phyloP scores from a whole-genome alignment of 2,329 filamentous ascomycete genomes.

The Fusarium albidum region DNA sequence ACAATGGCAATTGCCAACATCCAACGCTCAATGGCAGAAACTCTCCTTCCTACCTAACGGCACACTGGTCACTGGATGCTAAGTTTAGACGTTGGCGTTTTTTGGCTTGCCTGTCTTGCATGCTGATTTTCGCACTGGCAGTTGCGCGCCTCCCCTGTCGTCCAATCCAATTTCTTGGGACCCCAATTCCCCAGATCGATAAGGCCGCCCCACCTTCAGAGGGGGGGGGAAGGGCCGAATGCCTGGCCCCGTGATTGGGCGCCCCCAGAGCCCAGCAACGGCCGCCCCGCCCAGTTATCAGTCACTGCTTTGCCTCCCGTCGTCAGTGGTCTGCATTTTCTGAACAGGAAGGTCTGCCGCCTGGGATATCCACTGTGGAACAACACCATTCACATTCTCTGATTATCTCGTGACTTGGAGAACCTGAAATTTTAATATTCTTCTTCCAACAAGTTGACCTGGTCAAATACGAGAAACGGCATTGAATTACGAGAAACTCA shows the following conservation, averaged over 20 bases:
- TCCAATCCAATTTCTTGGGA: not conserved
- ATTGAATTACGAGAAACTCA: not conserved
- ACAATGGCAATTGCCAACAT: too few species aligned
- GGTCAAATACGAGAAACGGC: not conserved
- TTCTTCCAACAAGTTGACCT: too few species aligned
- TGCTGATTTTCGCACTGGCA: not conserved
- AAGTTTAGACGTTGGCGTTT: not conserved
- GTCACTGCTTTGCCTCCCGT: too few species aligned
- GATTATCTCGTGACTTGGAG: not conserved
- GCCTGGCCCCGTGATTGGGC: conserved; percentile 31
- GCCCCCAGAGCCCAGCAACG: conserved; percentile 1
- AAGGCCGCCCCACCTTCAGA: conserved; percentile 18
- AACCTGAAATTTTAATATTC: not conserved
- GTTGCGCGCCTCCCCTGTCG: not conserved
- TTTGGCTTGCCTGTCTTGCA: not conserved
- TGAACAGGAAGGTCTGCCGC: not conserved
- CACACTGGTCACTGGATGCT: not conserved
- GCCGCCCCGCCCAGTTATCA: too few species aligned
- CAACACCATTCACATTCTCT: not conserved
- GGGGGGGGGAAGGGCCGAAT: conserved; percentile 38
- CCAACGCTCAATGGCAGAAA: too few species aligned
- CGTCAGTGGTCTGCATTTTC: not conserved
- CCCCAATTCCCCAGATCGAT: conserved; percentile 36
- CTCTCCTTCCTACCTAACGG: too few species aligned
- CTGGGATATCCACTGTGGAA: not conserved